A percentile compares a stretch with the other conserved stretches of the same genome.
phyloP scores from a whole-genome alignment of 495 filamentous ascomycete species.

The Staphylotrichum tortipilum region DNA sequence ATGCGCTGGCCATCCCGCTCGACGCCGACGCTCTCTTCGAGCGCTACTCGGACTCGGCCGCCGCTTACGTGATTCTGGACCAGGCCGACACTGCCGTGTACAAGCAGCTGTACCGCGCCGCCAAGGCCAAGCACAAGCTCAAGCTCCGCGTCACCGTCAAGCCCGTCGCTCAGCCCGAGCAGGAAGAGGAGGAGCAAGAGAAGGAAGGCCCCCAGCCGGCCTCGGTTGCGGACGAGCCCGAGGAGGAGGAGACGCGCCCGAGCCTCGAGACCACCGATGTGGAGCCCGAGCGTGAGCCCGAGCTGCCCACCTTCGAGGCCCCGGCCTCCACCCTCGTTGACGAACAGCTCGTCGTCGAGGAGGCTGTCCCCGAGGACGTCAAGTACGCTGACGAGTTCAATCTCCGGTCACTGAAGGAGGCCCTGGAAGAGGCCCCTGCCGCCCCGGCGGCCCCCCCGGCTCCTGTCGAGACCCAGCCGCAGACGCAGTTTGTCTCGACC shows the following conservation, averaged over 20 bases:
- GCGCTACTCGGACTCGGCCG: slow-evolving; percentile 92
- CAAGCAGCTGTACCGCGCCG: slow-evolving; percentile 94
- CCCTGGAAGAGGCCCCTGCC: background rate
- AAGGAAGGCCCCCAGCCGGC: slow-evolving; percentile 20
- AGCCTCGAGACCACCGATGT: slow-evolving; percentile 4
- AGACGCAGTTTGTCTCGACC: too few relatives aligned
- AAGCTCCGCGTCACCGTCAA: slow-evolving; percentile 65
- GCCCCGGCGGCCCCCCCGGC: background rate
- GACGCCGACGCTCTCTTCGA: slow-evolving; percentile 69
- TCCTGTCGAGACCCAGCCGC: too few relatives aligned
- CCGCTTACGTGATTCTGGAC: slow-evolving; percentile 70
- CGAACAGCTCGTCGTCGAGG: background rate
- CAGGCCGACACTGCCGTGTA: slow-evolving; percentile 70
- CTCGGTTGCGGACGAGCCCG: slow-evolving; percentile 18
- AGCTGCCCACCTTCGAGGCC: background rate
- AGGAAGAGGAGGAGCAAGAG: slow-evolving; percentile 10
- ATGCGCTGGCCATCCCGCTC: slow-evolving; percentile 59
- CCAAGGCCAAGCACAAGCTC: slow-evolving; percentile 97
- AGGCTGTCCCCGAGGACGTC: background rate
- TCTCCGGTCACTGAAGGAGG: background rate
- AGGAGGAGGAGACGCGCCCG: slow-evolving; percentile 13
- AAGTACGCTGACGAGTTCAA: background rate
- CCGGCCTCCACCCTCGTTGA: background rate
- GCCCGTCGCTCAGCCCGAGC: background rate
- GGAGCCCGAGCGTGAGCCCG: background rate